These are phyloP conservation scores for Wilhelminamyces savonicus DNA, from an alignment of 805 yeast genomes.

Conservation along the genomic window DNA sequence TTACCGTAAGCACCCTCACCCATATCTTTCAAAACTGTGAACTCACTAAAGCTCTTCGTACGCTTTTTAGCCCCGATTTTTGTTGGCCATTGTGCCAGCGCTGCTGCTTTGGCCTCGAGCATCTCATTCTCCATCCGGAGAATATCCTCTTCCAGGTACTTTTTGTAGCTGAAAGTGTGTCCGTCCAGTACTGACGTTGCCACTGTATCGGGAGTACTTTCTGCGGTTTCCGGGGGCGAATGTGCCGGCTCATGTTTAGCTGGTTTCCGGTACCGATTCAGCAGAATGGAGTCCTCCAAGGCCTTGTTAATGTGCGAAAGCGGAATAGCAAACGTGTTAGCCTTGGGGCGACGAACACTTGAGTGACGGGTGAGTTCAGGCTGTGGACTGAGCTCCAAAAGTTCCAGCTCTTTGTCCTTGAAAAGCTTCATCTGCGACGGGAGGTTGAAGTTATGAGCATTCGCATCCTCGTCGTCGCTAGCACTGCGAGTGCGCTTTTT, in stretches of 20 bases:
- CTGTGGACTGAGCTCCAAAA: constrained; percentile 22
- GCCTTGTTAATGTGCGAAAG: constrained; percentile 10
- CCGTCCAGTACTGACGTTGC: neutral
- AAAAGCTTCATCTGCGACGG: constrained; percentile 55
- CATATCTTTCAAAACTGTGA: constrained; percentile 63
- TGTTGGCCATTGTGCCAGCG: constrained; percentile 42
- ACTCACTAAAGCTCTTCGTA: constrained; percentile 66
- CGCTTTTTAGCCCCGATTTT: constrained; percentile 63
- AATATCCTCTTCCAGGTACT: constrained; percentile 37
- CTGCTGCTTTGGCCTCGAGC: constrained; percentile 27
- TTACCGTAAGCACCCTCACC: constrained; percentile 98
- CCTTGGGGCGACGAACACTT: constrained; percentile 26
- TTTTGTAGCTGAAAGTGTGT: constrained; percentile 12
- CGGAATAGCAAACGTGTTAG: constrained; percentile 22
- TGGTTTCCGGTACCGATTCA: no score
- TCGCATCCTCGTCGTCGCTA: no score
- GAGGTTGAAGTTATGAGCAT: constrained; percentile 16
- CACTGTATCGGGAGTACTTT: no score
- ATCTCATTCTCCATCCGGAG: constrained; percentile 40
- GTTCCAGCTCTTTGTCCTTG: constrained; percentile 26
- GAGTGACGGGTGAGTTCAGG: constrained; percentile 25
- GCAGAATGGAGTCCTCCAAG: no score
- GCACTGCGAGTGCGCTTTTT: no score
- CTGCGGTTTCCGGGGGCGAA: neutral
- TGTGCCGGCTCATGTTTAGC: no score